Evolutionary conservation across 1,139 yeast genomes (phyloP).

Genomic region (Debaryomyces fabryi): DNA sequence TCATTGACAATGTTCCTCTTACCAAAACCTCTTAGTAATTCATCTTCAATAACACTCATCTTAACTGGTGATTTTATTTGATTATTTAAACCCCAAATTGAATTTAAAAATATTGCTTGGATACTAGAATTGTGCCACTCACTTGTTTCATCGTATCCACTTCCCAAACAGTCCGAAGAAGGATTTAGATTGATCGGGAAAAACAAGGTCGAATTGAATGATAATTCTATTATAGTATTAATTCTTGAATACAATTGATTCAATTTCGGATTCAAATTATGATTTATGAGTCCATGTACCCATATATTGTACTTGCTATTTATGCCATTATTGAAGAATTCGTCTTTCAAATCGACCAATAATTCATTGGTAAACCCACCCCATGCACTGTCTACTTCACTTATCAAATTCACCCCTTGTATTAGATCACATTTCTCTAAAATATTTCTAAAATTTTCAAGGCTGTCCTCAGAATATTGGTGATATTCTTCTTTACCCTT

Average conservation of each 20-base stretch:
- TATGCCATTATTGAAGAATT: constrained; percentile 63
- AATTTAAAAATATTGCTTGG: constrained; percentile 33
- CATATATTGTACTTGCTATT: constrained; percentile 48
- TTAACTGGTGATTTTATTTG: constrained; percentile 22
- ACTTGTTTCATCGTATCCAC: constrained; percentile 23
- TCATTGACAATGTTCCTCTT: constrained; percentile 40
- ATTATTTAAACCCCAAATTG: constrained; percentile 43
- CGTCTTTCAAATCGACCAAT: constrained; percentile 64
- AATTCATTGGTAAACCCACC: constrained; percentile 68
- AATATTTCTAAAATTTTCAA: constrained; percentile 58
- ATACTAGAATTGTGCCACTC: constrained; percentile 48
- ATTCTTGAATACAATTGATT: constrained; percentile 43
- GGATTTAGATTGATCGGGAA: constrained; percentile 43
- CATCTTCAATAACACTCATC: constrained; percentile 39
- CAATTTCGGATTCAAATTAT: constrained; percentile 9
- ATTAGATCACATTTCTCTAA: constrained; percentile 80
- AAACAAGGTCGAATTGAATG: constrained; percentile 49
- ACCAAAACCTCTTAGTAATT: constrained; percentile 29
- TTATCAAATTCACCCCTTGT: constrained; percentile 67
- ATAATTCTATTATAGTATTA: constrained; percentile 46
- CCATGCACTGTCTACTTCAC: constrained; percentile 82
- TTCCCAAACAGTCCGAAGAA: constrained; percentile 10
- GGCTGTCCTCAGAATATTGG: constrained; percentile 50
- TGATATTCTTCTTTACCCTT: constrained; percentile 36
- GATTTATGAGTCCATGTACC: constrained; percentile 29